phyloP scores from a whole-genome alignment of 805 yeast species.

The Suhomyces emberorum region DNA sequence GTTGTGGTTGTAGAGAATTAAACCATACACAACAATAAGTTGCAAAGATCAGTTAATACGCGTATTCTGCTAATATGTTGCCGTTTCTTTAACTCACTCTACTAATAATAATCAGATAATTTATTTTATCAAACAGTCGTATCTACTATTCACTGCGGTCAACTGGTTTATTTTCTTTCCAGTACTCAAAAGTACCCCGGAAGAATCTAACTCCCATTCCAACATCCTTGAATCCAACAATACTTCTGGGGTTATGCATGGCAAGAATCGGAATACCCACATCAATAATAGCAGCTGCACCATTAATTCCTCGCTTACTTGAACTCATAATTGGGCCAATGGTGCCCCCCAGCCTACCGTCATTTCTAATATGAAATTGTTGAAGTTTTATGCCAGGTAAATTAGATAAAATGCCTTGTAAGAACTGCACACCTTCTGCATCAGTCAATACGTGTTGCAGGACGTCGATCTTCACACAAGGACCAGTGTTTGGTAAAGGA shows the following conservation, averaged over 20 bases:
- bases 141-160: neutral
- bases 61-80: too few relatives aligned
- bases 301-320: constrained; percentile 22
- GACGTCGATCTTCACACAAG: constrained; percentile 35
- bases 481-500: constrained; percentile 39
- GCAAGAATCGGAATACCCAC: constrained; percentile 42
- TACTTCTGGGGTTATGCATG: constrained; percentile 41
- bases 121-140: neutral
- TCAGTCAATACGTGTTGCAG: constrained; percentile 40
- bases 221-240: constrained; percentile 37
- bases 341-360: constrained; percentile 40
- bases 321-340: constrained; percentile 40
- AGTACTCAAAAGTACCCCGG: constrained; percentile 26
- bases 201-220: constrained; percentile 37
- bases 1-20: too few relatives aligned
- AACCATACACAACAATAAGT: too few relatives aligned
- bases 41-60: too few relatives aligned
- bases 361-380: constrained; percentile 40
- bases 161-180: constrained; percentile 9
- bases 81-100: too few relatives aligned
- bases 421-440: constrained; percentile 24
- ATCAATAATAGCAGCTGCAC: constrained; percentile 35
- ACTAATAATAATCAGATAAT: too few relatives aligned
- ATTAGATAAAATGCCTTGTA: constrained; percentile 23
- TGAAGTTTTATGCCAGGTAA: constrained; percentile 26